Evolutionary conservation across 1,139 yeast species (phyloP), one percentile per base, ranked within the genome.

Genomic region (Taphrina deformans): DNA sequence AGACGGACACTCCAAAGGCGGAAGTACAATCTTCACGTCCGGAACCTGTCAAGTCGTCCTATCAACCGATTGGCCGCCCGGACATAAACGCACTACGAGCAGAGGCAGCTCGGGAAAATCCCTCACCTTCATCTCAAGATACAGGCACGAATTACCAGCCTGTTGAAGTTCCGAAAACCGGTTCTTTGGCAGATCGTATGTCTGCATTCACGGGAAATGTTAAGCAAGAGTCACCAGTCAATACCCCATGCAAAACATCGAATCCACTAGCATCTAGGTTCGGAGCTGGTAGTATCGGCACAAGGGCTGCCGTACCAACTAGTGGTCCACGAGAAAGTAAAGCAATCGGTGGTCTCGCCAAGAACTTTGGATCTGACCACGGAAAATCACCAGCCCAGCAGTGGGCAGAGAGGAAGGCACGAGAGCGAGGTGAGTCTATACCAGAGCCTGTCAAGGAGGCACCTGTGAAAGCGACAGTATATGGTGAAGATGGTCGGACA

Each of bases 311-410:
- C n/a, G 67, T 74, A 51, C 81, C 84, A 5, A 77, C 80, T 18
- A 81, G 85, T 1, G 75, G 80, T 9, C 80, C 84, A 70, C 88
- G 89, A 14, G 74, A 87, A n/a, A 82, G 83, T 52, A 81, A 82
- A 66, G 78, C 84, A 7, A 81, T 82, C 48, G 86, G 88, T 58
- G 96, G 92, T 44, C 77, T 83, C 48, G 83, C 86, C 65, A 83
- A 86, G 75, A 83, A 87, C 74, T 88, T 85, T 75, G 96, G 85
- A 68, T 79, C 89, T 61, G 83, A 83, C 69, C 84, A 82, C 67
- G 97, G 96, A 68, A 89, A 89, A 77, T 88, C 96, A 2, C 97
- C 98, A 33, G 97, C 97, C 41, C 97, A 91, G 76, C 74, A 89
- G 44, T 91, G 97, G 97, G 97, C 97, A 23, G 97, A 89, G 75